phyloP scores from a whole-genome alignment of 768 basidiomycete genomes.

The Mycena rebaudengoi region DNA sequence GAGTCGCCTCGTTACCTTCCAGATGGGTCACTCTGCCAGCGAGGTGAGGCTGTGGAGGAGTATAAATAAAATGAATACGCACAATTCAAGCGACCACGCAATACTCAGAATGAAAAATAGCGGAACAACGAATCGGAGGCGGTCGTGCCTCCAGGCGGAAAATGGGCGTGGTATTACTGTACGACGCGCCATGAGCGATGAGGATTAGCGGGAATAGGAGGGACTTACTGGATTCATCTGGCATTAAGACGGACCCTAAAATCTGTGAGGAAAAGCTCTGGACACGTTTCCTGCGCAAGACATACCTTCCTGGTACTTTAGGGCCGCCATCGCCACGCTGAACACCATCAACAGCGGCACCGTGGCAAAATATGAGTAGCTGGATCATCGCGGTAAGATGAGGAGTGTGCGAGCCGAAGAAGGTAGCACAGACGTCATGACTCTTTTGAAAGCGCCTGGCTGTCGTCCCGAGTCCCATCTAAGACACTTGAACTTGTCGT shows the following conservation, averaged over 20 bases:
- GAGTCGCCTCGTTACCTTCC: constrained; percentile 60
- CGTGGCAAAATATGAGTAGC: constrained; percentile 83
- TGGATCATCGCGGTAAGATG: background rate
- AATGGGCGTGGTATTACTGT: constrained; percentile 69
- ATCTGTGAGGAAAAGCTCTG: background rate
- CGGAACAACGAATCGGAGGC: constrained; percentile 68
- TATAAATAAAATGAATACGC: constrained; percentile 34
- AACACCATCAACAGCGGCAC: constrained; percentile 74
- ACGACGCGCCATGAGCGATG: background rate
- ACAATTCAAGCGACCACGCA: constrained; percentile 85
- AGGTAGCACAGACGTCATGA: constrained; percentile 76
- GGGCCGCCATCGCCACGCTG: constrained; percentile 62
- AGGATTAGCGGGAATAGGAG: constrained; percentile 22
- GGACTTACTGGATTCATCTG: constrained; percentile 43
- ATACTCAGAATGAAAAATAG: constrained; percentile 75
- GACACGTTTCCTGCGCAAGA: background rate
- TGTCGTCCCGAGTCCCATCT: constrained; percentile 80
- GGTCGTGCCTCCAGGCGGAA: constrained; percentile 52
- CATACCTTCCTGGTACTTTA: constrained; percentile 81
- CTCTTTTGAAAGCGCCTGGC: constrained; percentile 85
- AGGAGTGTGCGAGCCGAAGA: background rate
- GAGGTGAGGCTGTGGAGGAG: constrained; percentile 3
- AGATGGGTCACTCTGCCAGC: constrained; percentile 74
- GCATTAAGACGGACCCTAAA: constrained; percentile 50
- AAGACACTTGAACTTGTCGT: constrained; percentile 80